phyloP scores from a whole-genome alignment of 164 flowering plant species.

The Sedum album region DNA sequence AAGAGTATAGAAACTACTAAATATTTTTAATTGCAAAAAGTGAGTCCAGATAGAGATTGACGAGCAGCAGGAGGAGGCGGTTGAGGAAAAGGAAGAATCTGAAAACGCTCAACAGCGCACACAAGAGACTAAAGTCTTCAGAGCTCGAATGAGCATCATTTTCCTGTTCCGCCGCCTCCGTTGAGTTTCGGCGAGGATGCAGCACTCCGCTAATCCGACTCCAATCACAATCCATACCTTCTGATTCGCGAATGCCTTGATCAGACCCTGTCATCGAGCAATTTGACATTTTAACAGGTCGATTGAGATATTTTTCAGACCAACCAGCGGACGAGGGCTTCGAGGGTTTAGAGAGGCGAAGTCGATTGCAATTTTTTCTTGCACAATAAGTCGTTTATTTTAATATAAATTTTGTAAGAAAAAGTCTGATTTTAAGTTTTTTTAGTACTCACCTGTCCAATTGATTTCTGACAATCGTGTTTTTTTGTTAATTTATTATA shows the following conservation, averaged over 20 bases:
- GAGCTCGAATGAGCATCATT: constrained; percentile 1
- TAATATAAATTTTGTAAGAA: too few species aligned
- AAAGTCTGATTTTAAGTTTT: too few species aligned
- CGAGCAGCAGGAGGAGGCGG: constrained; percentile 90
- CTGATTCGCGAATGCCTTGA: constrained; percentile 33
- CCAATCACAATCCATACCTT: constrained; percentile 81
- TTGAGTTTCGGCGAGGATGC: constrained; percentile 45
- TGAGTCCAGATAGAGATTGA: constrained; percentile 50
- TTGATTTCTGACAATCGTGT: too few species aligned
- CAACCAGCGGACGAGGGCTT: too few species aligned
- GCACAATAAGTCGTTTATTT: neutral
- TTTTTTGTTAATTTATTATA: too few species aligned
- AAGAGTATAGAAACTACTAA: constrained; percentile 20
- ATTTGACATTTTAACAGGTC: constrained; percentile 17
- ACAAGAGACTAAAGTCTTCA: constrained; percentile 86
- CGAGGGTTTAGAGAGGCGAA: too few species aligned
- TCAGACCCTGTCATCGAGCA: constrained; percentile 18
- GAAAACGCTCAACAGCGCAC: constrained; percentile 53
- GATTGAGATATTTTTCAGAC: too few species aligned
- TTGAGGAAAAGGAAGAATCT: constrained; percentile 68
- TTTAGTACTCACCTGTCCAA: too few species aligned
- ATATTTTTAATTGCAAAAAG: constrained; percentile 75
- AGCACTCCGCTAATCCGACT: constrained; percentile 54
- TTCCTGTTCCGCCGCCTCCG: constrained; percentile 31
- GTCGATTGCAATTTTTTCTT: neutral